These are phyloP conservation scores for Scheffersomyces segobiensis DNA, from an alignment of 1,139 yeast genomes.

Conservation along the genomic window DNA sequence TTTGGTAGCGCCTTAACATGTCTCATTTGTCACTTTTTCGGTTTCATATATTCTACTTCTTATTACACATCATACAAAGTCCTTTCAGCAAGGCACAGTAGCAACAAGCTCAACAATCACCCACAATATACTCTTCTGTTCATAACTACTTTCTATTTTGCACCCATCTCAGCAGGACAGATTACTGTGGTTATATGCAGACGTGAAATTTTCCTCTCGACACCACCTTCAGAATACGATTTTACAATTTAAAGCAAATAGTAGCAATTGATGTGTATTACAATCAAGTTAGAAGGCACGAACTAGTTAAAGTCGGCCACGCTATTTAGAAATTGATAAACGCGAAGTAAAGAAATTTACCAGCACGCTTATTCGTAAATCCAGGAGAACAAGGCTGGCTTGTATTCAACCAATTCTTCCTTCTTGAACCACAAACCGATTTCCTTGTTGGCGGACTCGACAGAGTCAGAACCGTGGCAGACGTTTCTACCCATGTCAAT, in stretches of 20 bases:
- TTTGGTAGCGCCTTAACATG: no score
- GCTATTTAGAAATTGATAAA: neutral
- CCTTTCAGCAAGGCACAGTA: no score
- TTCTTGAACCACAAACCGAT: conserved; percentile 97
- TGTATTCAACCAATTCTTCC: conserved; percentile 94
- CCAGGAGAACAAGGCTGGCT: conserved; percentile 82
- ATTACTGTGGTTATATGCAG: neutral
- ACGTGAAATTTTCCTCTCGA: neutral
- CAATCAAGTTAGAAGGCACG: neutral
- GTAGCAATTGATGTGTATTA: neutral
- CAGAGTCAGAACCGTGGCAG: conserved; percentile 99
- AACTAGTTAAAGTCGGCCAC: neutral
- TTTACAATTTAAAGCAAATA: neutral
- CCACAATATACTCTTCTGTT: neutral
- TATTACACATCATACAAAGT: no score
- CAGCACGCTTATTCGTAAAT: conserved; percentile 73
- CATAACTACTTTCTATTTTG: neutral
- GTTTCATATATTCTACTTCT: no score
- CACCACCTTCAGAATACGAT: neutral
- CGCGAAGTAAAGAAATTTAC: neutral
- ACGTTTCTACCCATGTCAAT: conserved; percentile 99
- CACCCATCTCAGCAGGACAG: neutral
- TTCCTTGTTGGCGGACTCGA: conserved; percentile 96
- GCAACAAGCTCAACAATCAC: no score
- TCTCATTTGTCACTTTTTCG: no score